Evolutionary conservation across 495 filamentous ascomycete species (phyloP), one percentile per base, ranked within the genome.

Genomic region (Tetracladium marchalianum): DNA sequence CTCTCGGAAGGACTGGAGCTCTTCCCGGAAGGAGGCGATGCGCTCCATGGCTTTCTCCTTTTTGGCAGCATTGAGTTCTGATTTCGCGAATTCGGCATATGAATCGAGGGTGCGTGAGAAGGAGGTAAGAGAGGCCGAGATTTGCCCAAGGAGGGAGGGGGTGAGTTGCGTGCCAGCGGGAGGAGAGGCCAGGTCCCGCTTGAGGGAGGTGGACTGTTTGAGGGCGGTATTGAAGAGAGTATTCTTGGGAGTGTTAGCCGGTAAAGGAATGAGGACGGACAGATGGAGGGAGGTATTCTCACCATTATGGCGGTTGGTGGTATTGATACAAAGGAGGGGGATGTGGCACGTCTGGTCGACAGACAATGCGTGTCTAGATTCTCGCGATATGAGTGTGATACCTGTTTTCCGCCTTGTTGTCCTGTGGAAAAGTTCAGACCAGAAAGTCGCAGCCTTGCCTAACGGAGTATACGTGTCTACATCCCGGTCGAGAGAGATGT

Each of bases 191-290:
- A 96, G 80, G 63, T 95, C 88, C 50, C 80, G 81, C 53, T 88
- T 86, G 59, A 95, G 82, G 6, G 87, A 75, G 46, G 85, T 88
- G 38, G 82, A 85, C 70, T 96, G 90, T 67, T 94, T 93, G 24
- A 95, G 77, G 27, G 92, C 90, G 13, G 88, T 90, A 66, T 96
- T 96, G 77, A 95, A 96, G 50, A 90, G 77, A 12, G 87, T 86
- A 63, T 95, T 95, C 90, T 76, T 37, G 39, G 37, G 22, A 22
- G 18, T 12, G 39, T 52, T 44, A 51, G 48, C 11, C 37, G 33
- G 19, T 36, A 34, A 10, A 45, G 6, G n/a, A 10, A 41, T 41
- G 2, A 32, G 43, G 42, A 35, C 13, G 4, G n/a, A 37, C n/a
- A 17, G 35, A 17, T 13, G n/a, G 5, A 10, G 35, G 35, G 35